Evolutionary conservation across 108 stramenopile genomes (phyloP), one percentile per base, ranked within the genome.

Genomic region (Licmophora abbreviata): DNA sequence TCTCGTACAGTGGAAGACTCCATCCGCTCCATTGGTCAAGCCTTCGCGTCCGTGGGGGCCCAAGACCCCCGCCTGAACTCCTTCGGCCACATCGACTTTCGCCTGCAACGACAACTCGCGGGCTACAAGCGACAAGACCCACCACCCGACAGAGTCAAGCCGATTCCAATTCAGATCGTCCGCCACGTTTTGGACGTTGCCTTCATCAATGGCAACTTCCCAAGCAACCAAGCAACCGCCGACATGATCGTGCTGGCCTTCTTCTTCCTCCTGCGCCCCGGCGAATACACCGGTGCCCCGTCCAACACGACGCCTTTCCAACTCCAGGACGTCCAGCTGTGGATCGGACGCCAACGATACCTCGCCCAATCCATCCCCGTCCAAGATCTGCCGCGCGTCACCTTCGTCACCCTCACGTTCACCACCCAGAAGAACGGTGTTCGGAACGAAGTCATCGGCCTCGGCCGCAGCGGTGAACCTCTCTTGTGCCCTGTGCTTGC

Each of bases 401-500:
- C 60, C 0, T 33, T 23, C n/a, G 59, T 48, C 32, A 32, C 59
- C 12, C 30, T 56, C 29, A 56, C 55, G 8, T 68, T 68, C 31
- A 48, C 51, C 26, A 46, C 21, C 15, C 72, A 73, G 27, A 73
- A 68, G 33, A 62, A 73, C 48, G 68, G 68, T 5, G 44, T 61
- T 1, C 34, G 30, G 4, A 55, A 59, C 11, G 58, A 77, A 62
- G 59, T 66, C 21, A 59, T 77, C 22, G 38, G 54, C 4, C 68
- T 66, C 33, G 54, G 42, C 25, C 21, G 60, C n/a, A 57, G 48
- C 44, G 68, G 71, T 6, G 54, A 66, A 29, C 34, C 64, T 45
- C 50, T 38, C 35, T 20, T 51, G 34, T 77, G 76, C 46, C 76
- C 76, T 14, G 64, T 65, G 7, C 22, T 44, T 4, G 67, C 67